These are phyloP conservation scores for Gryganskiella cystojenkinii DNA, from an alignment of 192 early-diverging fungal genomes.

Conservation along the genomic window DNA sequence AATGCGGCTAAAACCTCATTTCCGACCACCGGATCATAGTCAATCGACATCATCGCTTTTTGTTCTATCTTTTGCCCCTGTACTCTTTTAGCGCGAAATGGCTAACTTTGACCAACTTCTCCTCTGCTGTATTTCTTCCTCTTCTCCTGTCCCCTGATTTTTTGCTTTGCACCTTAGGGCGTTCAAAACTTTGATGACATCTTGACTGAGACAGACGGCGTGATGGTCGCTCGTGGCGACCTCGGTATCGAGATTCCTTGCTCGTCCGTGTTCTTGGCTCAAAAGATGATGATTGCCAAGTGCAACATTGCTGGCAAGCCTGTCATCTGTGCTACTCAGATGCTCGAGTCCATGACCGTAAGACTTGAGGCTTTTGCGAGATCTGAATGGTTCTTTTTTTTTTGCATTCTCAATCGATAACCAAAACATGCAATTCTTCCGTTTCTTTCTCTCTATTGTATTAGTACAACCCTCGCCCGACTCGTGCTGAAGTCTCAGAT, in stretches of 20 bases:
- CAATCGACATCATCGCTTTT: slow-evolving; percentile 5
- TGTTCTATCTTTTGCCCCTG: neutral
- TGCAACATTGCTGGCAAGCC: slow-evolving; percentile 95
- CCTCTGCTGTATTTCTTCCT: no score
- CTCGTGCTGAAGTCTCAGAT: slow-evolving; percentile 95
- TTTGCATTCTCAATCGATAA: no score
- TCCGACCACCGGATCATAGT: neutral
- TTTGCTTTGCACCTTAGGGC: slow-evolving; percentile 61
- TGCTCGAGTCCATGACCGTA: slow-evolving; percentile 92
- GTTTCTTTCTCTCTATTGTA: no score
- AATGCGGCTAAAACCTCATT: slow-evolving; percentile 15
- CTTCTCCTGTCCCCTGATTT: neutral
- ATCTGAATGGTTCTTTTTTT: neutral
- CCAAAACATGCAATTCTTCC: no score
- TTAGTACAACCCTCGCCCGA: slow-evolving; percentile 89
- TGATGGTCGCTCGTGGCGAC: slow-evolving; percentile 97
- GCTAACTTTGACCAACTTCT: neutral
- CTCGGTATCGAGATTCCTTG: slow-evolving; percentile 94
- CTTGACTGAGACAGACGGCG: slow-evolving; percentile 87
- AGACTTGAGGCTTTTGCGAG: neutral
- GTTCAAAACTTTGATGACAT: slow-evolving; percentile 96
- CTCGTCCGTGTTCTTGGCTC: slow-evolving; percentile 87
- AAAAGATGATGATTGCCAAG: slow-evolving; percentile 98
- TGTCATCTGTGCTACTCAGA: slow-evolving; percentile 94
- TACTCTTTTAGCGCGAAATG: no score